Conservation (phyloP, 495 filamentous ascomycete species). For the Neurospora sp. region DNA sequence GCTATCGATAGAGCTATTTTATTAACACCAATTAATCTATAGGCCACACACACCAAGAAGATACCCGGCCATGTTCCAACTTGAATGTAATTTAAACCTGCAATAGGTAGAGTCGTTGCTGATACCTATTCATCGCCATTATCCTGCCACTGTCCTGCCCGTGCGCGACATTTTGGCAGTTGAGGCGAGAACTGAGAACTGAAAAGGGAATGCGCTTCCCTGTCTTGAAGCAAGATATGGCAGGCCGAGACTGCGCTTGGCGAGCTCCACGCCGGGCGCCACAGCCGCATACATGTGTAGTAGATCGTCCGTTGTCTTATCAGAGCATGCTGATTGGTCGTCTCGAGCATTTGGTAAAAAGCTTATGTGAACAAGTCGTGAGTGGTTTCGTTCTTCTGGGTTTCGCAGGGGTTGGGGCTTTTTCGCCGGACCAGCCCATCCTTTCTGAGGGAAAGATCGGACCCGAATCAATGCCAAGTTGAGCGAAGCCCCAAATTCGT, state of each 20-base stretch:
- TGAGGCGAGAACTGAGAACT: background rate
- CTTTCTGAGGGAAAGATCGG: background rate
- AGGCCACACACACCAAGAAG: background rate
- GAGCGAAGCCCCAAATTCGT: background rate
- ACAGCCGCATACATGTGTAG: background rate
- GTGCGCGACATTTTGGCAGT: background rate
- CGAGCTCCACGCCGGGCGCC: background rate
- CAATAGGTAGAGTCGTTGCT: background rate
- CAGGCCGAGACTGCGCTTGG: background rate
- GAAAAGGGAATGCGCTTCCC: background rate
- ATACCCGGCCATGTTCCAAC: background rate
- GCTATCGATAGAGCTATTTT: background rate
- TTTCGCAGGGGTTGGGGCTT: background rate
- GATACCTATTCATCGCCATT: background rate
- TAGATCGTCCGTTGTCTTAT: slow-evolving; percentile 3
- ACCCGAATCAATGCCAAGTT: background rate
- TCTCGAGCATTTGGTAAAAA: slow-evolving; percentile 4
- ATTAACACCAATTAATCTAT: background rate
- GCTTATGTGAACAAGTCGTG: background rate
- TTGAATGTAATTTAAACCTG: background rate
- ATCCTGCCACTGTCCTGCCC: background rate
- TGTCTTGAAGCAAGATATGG: background rate
- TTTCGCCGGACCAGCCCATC: background rate
- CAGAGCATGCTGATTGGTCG: slow-evolving; percentile 8
- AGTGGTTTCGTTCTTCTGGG: slow-evolving; percentile 5